Conservation (phyloP, 331 rosid genomes). For the Malus hybrid region DNA sequence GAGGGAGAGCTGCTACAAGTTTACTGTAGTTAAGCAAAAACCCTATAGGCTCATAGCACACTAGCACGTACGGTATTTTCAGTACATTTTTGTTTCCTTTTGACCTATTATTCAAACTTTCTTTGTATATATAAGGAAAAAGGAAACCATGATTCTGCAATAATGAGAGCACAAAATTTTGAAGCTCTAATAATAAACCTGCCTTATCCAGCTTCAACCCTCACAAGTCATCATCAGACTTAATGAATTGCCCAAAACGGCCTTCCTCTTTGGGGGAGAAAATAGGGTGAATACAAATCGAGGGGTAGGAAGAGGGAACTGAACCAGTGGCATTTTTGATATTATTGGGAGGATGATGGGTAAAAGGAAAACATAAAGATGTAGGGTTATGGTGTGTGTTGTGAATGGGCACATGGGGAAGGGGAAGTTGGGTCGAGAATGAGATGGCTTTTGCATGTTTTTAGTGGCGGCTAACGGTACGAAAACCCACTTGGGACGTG, state of each 20-base stretch:
- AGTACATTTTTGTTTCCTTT: conserved; percentile 22
- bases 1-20: too few relatives aligned
- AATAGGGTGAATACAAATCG: background rate
- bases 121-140: background rate
- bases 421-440: conserved; percentile 25
- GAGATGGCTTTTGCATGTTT: conserved; percentile 39
- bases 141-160: background rate
- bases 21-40: background rate
- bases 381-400: conserved; percentile 30
- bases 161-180: background rate
- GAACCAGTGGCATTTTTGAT: conserved; percentile 26
- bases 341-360: conserved; percentile 22
- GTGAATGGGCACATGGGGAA: conserved; percentile 29
- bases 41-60: background rate
- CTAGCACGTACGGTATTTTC: background rate
- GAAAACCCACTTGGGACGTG: conserved; percentile 21
- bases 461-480: conserved; percentile 34
- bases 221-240: conserved; percentile 22
- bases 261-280: background rate
- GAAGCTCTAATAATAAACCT: background rate
- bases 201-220: conserved; percentile 6
- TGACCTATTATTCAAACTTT: conserved; percentile 2
- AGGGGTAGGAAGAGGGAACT: background rate
- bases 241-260: conserved; percentile 35
- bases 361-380: conserved; percentile 7